phyloP scores from a whole-genome alignment of 495 filamentous ascomycete genomes.

The Cetradonia linearis region DNA sequence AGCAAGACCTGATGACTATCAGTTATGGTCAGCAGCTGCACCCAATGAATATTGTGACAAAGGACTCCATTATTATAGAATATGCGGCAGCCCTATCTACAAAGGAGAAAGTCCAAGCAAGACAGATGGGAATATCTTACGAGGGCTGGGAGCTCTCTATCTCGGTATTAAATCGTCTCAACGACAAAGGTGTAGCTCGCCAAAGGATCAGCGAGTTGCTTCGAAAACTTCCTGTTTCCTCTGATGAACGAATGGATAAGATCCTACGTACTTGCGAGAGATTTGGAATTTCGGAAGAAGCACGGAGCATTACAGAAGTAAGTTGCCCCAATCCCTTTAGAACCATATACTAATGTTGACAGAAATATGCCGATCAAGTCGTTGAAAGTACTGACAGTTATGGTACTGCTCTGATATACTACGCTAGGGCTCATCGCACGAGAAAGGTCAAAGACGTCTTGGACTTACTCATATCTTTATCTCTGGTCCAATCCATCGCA shows the following conservation, averaged over 20 bases:
- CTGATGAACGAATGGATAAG: slow-evolving; percentile 58
- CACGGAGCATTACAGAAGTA: slow-evolving; percentile 66
- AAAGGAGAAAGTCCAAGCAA: slow-evolving; percentile 32
- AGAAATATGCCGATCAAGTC: slow-evolving; percentile 71
- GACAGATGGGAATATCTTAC: slow-evolving; percentile 32
- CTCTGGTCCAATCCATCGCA: slow-evolving; percentile 68
- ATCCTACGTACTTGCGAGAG: slow-evolving; percentile 60
- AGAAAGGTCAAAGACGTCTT: slow-evolving; percentile 71
- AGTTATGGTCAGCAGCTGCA: slow-evolving; percentile 27
- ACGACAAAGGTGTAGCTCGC: slow-evolving; percentile 52
- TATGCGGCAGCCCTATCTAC: slow-evolving; percentile 52
- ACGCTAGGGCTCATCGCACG: slow-evolving; percentile 63
- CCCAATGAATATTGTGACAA: slow-evolving; percentile 29
- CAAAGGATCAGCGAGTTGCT: slow-evolving; percentile 59
- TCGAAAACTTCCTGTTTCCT: slow-evolving; percentile 50
- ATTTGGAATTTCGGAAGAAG: slow-evolving; percentile 59
- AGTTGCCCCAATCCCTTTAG: slow-evolving; percentile 26
- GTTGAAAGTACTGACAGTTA: slow-evolving; percentile 57
- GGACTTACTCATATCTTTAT: slow-evolving; percentile 76
- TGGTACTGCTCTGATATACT: slow-evolving; percentile 75
- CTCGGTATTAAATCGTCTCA: slow-evolving; percentile 62
- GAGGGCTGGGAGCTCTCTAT: slow-evolving; percentile 85
- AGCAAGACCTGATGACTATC: slow-evolving; percentile 32
- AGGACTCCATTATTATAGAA: slow-evolving; percentile 60
- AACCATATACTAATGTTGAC: slow-evolving; percentile 17